These are phyloP conservation scores for Macadamia tetraphylla DNA, from an alignment of 164 flowering plant genomes.

Conservation along the genomic window DNA sequence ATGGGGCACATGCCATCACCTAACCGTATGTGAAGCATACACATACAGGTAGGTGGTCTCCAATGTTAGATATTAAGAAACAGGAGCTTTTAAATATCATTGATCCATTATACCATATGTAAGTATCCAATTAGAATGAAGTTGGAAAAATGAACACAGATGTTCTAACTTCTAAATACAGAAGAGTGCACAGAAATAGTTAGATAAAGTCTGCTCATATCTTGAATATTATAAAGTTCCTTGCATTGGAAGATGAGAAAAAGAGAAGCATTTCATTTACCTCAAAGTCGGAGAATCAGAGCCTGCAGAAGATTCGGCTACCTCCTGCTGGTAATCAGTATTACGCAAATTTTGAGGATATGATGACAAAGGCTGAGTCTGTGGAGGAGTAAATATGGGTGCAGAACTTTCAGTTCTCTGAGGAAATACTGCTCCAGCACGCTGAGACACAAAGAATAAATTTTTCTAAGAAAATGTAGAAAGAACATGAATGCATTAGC, in stretches of 20 bases:
- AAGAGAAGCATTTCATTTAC: conserved; percentile 27
- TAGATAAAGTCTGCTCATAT: not conserved
- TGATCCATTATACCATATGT: not conserved
- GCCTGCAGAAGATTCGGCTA: conserved; percentile 64
- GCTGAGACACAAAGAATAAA: conserved; percentile 38
- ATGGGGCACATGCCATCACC: no score
- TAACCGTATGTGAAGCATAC: no score
- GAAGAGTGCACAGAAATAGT: not conserved
- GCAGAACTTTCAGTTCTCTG: conserved; percentile 74
- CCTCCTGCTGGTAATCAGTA: conserved; percentile 41
- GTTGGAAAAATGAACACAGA: not conserved
- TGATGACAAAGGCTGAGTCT: conserved; percentile 77
- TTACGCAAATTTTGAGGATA: conserved; percentile 60
- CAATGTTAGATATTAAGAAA: no score
- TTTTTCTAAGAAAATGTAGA: not conserved
- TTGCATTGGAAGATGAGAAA: conserved; percentile 4
- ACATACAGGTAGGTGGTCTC: no score
- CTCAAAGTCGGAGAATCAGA: conserved; percentile 83
- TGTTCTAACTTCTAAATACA: not conserved
- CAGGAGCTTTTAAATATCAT: no score
- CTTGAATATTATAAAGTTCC: not conserved
- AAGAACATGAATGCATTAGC: not conserved
- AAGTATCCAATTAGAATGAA: not conserved
- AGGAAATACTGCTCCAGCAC: conserved; percentile 96
- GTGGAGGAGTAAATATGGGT: conserved; percentile 84